phyloP scores from a whole-genome alignment of 1,139 yeast species.

The Barnettozyma hawaiiensis region DNA sequence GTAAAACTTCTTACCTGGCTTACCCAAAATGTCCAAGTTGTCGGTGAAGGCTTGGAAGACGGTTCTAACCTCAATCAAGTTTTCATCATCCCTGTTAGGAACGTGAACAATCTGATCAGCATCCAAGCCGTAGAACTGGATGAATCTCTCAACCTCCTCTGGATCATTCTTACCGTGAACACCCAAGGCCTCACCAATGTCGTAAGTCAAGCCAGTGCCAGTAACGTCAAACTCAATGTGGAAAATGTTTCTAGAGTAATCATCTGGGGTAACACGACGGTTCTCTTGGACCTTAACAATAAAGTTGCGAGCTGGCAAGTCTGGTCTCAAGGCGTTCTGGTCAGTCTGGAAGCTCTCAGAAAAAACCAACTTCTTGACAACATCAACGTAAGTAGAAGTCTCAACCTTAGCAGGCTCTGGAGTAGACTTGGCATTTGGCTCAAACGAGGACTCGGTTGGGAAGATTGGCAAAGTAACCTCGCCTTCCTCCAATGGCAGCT shows the following conservation, averaged over 20 bases:
- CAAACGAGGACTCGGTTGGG: constrained; percentile 55
- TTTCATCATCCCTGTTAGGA: constrained; percentile 61
- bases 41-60: constrained; percentile 76
- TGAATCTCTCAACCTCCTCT: constrained; percentile 60
- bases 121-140: constrained; percentile 65
- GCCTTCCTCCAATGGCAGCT: constrained; percentile 24
- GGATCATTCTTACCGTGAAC: constrained; percentile 83
- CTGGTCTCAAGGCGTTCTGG: constrained; percentile 67
- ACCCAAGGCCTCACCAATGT: constrained; percentile 95
- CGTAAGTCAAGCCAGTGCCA: constrained; percentile 88
- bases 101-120: constrained; percentile 64
- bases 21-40: constrained; percentile 83
- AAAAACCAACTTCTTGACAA: constrained; percentile 72
- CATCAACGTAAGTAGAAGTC: constrained; percentile 41
- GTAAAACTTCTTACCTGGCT: constrained; percentile 92
- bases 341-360: constrained; percentile 66
- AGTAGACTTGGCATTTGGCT: constrained; percentile 47
- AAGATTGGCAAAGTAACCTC: constrained; percentile 40
- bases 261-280: constrained; percentile 85
- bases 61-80: constrained; percentile 63
- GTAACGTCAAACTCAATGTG: constrained; percentile 90
- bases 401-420: constrained; percentile 41
- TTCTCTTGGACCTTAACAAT: constrained; percentile 88
- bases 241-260: constrained; percentile 92
- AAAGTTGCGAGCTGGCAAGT: constrained; percentile 78